Base-by-base conservation (phyloP, 495 filamentous ascomycete genomes). In the Penicillium egyptiacum region DNA sequence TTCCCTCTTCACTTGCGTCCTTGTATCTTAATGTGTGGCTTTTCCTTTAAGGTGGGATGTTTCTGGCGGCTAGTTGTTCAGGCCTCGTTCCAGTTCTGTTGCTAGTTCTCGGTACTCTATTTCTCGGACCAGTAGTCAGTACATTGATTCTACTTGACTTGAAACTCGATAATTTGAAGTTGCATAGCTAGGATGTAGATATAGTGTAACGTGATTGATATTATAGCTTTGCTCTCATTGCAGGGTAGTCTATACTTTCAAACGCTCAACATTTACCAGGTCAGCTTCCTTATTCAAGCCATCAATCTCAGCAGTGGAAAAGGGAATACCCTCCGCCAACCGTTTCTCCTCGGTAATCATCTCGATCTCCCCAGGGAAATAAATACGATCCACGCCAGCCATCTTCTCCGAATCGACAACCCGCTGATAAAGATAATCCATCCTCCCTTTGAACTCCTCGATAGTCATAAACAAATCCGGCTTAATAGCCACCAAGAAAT, bases 361-460 rank as follows among this genome's bases (percentile, higher is more conserved):
- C 72, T 92, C 88, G 56, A 90, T 84, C 71, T 92, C 88, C 1
- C 88, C 88, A 0, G 88, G 88, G 64, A 89, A 92, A 62, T 88
- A 92, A 8, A 92, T 88, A 45, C 83, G 74, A 4, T 90, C 86
- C n/a, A 90, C 86, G 0, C 85, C 87, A 2, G 74, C 79, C 76
- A 84, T 85, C 72, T 79, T 88, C 22, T 90, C 83, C 0, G 78
- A 80, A 7, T 78, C 81, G 0, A 86, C 79, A 6, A 89, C 87
- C 22, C 79, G 68, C 66, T 81, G 71, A 65, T 91, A 88, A 2
- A 91, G 70, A 60, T 85, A 80, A 49, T 86, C 83, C 88, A 92
- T 90, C 5, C 88, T 69, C 48, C 73, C 71, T 60, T 79, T 81
- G 63, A 91, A 91, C 37, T 90, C 86, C 5, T 86, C 83, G 50